Evolutionary conservation across 2,329 filamentous ascomycete genomes (phyloP).

Genomic region (Botrytis cinerea): DNA sequence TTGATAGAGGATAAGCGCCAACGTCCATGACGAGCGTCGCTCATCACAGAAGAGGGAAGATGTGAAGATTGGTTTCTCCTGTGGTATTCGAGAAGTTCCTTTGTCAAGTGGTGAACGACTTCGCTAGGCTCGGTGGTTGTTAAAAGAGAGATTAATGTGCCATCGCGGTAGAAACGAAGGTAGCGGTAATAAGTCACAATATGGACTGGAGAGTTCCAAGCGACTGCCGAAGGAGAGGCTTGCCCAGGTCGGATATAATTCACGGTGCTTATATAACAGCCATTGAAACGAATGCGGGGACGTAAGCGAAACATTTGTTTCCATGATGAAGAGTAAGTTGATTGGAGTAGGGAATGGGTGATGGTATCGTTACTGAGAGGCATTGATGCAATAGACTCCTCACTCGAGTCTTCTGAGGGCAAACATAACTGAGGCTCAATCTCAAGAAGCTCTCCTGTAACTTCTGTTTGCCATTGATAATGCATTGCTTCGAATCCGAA

Average conservation of each 20-base stretch:
- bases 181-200: constrained; percentile 99
- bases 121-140: constrained; percentile 81
- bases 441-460: constrained; percentile 57
- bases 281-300: constrained; percentile 89
- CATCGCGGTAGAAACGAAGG: constrained; percentile 90
- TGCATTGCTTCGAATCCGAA: constrained; percentile 84
- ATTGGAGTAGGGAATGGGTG: constrained; percentile 12
- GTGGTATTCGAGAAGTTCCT: constrained; percentile 58
- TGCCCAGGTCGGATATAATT: constrained; percentile 90
- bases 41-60: constrained; percentile 57
- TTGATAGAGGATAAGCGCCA: constrained; percentile 56
- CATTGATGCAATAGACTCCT: constrained; percentile 2
- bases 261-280: constrained; percentile 93
- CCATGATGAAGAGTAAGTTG: constrained; percentile 55
- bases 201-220: constrained; percentile 82
- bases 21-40: constrained; percentile 64
- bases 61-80: constrained; percentile 41
- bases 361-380: constrained; percentile 5
- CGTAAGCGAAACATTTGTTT: constrained; percentile 75
- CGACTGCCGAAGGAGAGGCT: constrained; percentile 66
- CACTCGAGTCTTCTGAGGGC: constrained; percentile 20
- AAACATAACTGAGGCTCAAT: constrained; percentile 25
- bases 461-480: constrained; percentile 69
- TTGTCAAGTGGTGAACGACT: constrained; percentile 80
- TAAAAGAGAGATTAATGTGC: constrained; percentile 76